Evolutionary conservation across 164 flowering plant genomes (phyloP), one percentile per base, ranked within the genome.

Genomic region (Platanus orientalis): DNA sequence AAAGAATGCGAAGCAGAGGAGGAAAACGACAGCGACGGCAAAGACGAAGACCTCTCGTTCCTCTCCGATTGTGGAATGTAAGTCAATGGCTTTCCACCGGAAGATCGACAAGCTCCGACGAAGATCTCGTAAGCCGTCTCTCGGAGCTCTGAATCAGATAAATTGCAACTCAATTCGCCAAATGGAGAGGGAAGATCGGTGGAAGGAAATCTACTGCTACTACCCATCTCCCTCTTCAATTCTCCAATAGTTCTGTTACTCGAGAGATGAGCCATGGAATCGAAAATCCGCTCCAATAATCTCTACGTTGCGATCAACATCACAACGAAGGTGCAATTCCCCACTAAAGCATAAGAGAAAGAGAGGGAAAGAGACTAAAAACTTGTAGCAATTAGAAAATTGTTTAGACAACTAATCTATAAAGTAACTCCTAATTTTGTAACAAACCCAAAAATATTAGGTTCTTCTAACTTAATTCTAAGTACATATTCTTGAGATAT

Each of bases 71-170:
- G 74, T 16, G 89, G 55, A 27, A 69, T 64, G 71, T 62, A 84
- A 54, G 84, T 57, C 59, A 93, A 85, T 5, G 89, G 81, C 71
- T 83, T 90, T 2, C 84, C 84, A 24, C 87, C 60, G 23, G 93
- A 78, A 51, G 96, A 77, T n/a, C 97, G 85, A 73, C 83, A 79
- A 1, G 78, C 80, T 34, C 87, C 83, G 55, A 89, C 80, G 70
- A 93, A 86, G 79, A 93, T 80, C 82, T 90, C 96, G 72, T 81
- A 93, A 11, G 94, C 85, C 4, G 96, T 81, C 45, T 81, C 76
- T 14, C 86, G 82, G 53, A 92, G 91, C 60, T 92, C 96, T 16
- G 84, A 29, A 34, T 78, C 70, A 28, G 98, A 53, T 60, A 93
- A 78, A 2, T 69, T 67, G 39, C 80, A 32, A 25, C 80, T 69